Evolutionary conservation across 768 basidiomycete species (phyloP), one percentile per base, ranked within the genome.

Genomic region (Aureoboletus auriporus): DNA sequence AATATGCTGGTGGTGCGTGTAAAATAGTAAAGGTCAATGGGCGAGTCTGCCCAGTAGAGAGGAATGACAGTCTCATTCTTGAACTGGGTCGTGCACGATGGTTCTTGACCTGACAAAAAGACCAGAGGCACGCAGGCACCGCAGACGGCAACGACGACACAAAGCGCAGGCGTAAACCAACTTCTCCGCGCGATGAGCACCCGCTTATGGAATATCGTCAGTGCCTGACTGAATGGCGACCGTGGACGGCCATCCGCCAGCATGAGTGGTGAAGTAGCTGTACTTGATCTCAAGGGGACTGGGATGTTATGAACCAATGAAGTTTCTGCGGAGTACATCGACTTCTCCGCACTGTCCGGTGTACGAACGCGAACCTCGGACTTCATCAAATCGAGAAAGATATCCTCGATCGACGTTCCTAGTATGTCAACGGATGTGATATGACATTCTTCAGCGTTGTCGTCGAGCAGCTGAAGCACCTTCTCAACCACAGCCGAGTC

Each of bases 351-450:
- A 12, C 71, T 66, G 26, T 75, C 68, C 13, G 30, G 39, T 2
- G 40, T 57, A 20, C 36, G 47, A 1, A 12, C 26, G 31, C n/a
- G 48, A 27, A 14, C 39, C 44, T 63, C 59, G 4, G 74, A 69
- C 40, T 65, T 65, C 85, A 89, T 88, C 14, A 92, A 66, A 35
- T 77, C 74, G 16, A 92, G 73, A 69, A 92, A 91, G 39, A 92
- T 85, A 48, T 89, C 86, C 63, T 92, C 89, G 35, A 92, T 83
- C 8, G 86, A 80, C 1, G 87, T 83, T 9, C 85, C 83, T 17
- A 85, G 66, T 20, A 89, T 73, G 47, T 89, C 83, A 57, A 84
- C 86, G 0, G 79, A 80, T 0, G 58, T 58, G 33, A 87, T 69
- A 8, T 61, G 50, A 37, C 72, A 69, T 0, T 54, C 51, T 8